These are phyloP conservation scores for Ceratocystis albifundus DNA, from an alignment of 2,329 filamentous ascomycete genomes.

Conservation along the genomic window DNA sequence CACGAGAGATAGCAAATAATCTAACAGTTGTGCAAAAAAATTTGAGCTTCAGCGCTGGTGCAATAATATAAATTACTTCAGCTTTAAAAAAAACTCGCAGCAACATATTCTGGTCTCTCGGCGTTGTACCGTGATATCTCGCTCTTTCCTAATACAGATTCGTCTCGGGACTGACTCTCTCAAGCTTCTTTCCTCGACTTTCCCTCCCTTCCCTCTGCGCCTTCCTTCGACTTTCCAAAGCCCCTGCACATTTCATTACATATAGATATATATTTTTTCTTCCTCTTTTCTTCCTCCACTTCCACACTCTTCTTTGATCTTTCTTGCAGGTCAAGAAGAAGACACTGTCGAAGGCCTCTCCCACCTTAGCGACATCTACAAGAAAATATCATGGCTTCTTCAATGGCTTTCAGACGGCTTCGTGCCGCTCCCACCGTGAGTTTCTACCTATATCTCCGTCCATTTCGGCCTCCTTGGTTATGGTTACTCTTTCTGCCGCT, in stretches of 20 bases:
- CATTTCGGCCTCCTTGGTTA: constrained; percentile 25
- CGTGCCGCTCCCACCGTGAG: constrained; percentile 46
- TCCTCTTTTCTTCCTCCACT: constrained; percentile 9
- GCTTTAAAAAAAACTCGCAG: neutral
- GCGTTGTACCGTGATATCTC: neutral
- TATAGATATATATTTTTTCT: constrained; percentile 15
- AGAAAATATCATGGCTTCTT: constrained; percentile 42
- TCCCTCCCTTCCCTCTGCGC: constrained; percentile 12
- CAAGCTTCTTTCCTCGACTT: constrained; percentile 11
- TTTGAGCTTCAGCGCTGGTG: neutral
- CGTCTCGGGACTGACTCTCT: constrained; percentile 5
- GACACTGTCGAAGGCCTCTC: neutral
- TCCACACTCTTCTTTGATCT: constrained; percentile 4
- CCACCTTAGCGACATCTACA: constrained; percentile 9
- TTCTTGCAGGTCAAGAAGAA: constrained; percentile 13
- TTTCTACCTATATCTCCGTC: constrained; percentile 25
- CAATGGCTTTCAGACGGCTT: constrained; percentile 53
- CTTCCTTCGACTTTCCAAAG: constrained; percentile 15
- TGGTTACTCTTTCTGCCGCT: constrained; percentile 18
- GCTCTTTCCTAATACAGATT: constrained; percentile 2
- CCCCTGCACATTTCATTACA: constrained; percentile 15
- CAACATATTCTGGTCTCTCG: neutral
- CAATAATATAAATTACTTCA: neutral
- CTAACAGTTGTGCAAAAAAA: neutral
- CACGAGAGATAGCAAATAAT: neutral